These are phyloP conservation scores for Pyropia yezoensis DNA, from an alignment of 23 red algal genomes.

Conservation along the genomic window DNA sequence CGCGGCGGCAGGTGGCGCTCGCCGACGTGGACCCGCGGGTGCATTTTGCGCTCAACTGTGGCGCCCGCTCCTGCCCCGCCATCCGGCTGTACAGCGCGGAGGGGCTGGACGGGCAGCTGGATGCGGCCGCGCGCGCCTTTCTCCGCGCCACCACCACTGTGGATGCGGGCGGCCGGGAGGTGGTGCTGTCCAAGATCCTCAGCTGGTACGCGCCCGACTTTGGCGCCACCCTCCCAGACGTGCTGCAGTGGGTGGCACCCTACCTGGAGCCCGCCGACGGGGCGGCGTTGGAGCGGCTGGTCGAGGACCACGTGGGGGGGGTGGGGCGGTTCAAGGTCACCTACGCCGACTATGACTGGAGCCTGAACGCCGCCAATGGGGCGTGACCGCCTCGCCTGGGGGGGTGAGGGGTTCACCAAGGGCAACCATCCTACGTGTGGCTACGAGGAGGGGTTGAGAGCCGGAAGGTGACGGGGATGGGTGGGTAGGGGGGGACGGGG, in stretches of 20 bases:
- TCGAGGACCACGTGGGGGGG: slow-evolving; percentile 13
- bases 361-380: slow-evolving; percentile 20
- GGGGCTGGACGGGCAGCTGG: slow-evolving; percentile 43
- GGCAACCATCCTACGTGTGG: too few species aligned
- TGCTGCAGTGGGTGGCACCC: slow-evolving; percentile 34
- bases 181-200: slow-evolving; percentile 66
- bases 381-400: too few species aligned
- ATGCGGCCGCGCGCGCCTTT: slow-evolving; percentile 35
- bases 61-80: slow-evolving; percentile 67
- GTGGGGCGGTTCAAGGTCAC: slow-evolving; percentile 11
- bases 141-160: slow-evolving; percentile 40
- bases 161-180: slow-evolving; percentile 3
- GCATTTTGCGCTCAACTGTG: slow-evolving; percentile 92
- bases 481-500: too few species aligned
- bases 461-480: too few species aligned
- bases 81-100: slow-evolving; percentile 61
- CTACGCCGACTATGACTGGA: slow-evolving; percentile 56
- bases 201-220: slow-evolving; percentile 79
- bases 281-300: neutral
- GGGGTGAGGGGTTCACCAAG: too few species aligned
- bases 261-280: slow-evolving; percentile 16
- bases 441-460: too few species aligned
- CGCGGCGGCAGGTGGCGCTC: slow-evolving; percentile 17
- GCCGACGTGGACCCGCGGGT: slow-evolving; percentile 50
- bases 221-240: neutral